Conservation (phyloP, 768 basidiomycete genomes). For the Lepiota brunneoincarnata region DNA sequence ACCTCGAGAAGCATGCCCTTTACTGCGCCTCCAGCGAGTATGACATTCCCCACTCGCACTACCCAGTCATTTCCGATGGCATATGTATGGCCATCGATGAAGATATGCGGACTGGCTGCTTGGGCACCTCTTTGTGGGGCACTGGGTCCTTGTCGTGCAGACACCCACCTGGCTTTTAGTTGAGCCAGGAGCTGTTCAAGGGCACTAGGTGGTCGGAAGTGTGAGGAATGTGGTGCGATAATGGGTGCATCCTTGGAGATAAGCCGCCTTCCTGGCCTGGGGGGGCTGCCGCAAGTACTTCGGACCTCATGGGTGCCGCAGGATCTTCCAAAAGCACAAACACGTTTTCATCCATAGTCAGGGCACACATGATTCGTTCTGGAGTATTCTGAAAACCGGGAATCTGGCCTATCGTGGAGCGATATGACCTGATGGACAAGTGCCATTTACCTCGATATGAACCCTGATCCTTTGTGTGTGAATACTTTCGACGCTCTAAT, state of each 20-base stretch:
- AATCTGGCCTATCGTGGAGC: constrained; percentile 64
- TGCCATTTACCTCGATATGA: constrained; percentile 62
- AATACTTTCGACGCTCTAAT: constrained; percentile 9
- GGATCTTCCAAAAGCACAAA: constrained; percentile 81
- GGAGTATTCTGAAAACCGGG: constrained; percentile 46
- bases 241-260: constrained; percentile 54
- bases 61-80: constrained; percentile 81
- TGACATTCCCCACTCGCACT: constrained; percentile 76
- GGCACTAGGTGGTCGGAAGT: constrained; percentile 66
- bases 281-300: constrained; percentile 47
- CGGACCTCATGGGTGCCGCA: constrained; percentile 62
- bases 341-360: constrained; percentile 79
- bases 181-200: constrained; percentile 74
- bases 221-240: constrained; percentile 79
- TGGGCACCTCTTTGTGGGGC: constrained; percentile 22
- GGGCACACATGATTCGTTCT: constrained; percentile 71
- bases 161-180: constrained; percentile 72
- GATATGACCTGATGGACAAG: constrained; percentile 68
- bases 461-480: constrained; percentile 44
- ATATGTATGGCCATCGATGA: constrained; percentile 72
- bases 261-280: constrained; percentile 38
- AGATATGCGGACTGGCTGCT: constrained; percentile 55
- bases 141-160: constrained; percentile 51
- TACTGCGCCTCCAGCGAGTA: constrained; percentile 67
- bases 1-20: constrained; percentile 89